Percentiles rank a stretch among this genome's conserved stretches.
Conservation (phyloP, 768 basidiomycete species). For the Trametes cinnabarina region DNA sequence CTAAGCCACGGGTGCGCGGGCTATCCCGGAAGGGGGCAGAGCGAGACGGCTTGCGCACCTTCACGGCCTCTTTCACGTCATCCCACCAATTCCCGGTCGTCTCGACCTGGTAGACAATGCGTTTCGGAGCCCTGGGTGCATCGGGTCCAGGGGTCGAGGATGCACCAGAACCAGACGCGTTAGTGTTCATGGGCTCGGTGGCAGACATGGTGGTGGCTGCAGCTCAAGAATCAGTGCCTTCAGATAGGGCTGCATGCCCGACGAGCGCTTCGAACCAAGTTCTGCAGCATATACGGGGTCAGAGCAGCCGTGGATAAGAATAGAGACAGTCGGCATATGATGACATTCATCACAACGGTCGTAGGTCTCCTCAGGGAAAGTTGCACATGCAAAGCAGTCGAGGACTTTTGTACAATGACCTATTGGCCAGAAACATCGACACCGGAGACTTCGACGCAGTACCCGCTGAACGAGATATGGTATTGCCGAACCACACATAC, state of each 20-base stretch:
- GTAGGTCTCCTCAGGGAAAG: too few relatives aligned
- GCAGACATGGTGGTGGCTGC: slow-evolving; percentile 13
- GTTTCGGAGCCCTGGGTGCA: slow-evolving; percentile 7
- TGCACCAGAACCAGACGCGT: background rate
- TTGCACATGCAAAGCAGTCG: too few relatives aligned
- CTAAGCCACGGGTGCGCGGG: background rate
- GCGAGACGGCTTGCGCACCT: slow-evolving; percentile 23
- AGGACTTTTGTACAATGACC: too few relatives aligned
- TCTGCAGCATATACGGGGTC: too few relatives aligned
- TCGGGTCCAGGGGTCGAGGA: background rate
- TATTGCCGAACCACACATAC: too few relatives aligned
- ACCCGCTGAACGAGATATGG: too few relatives aligned
- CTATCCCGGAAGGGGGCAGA: background rate
- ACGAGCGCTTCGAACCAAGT: slow-evolving; percentile 5
- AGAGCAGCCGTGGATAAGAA: too few relatives aligned
- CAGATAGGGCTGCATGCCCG: background rate
- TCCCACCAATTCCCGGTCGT: slow-evolving; percentile 35
- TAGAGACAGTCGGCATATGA: too few relatives aligned
- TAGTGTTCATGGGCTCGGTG: background rate
- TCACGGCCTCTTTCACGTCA: slow-evolving; percentile 35
- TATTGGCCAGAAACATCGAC: too few relatives aligned
- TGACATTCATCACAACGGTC: too few relatives aligned
- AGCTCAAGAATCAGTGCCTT: background rate
- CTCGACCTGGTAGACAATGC: slow-evolving; percentile 30
- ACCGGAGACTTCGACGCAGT: too few relatives aligned